Conservation (phyloP, 2,329 filamentous ascomycete species). For the Colletotrichum godetiae region DNA sequence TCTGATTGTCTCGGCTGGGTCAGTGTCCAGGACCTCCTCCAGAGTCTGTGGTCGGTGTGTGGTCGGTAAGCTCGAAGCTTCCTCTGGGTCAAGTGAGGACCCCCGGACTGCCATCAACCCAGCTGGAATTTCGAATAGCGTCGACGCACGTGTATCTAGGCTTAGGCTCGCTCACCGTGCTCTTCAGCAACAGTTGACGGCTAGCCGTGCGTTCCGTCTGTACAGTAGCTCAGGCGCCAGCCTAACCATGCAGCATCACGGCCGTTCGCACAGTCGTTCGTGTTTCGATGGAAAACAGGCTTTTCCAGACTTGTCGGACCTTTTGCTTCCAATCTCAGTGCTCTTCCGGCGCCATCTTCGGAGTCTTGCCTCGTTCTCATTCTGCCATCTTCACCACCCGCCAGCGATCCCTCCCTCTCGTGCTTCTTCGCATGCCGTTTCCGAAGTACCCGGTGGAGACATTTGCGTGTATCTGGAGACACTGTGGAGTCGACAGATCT, state of each 20-base stretch:
- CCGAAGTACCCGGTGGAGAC: slow-evolving; percentile 28
- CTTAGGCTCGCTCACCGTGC: background rate
- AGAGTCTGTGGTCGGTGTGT: slow-evolving; percentile 12
- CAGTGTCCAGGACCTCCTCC: background rate
- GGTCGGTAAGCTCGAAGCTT: slow-evolving; percentile 6
- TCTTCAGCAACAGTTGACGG: slow-evolving; percentile 13
- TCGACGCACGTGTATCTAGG: background rate
- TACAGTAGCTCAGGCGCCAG: slow-evolving; percentile 3
- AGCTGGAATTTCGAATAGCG: slow-evolving; percentile 7
- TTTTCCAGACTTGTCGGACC: slow-evolving; percentile 28
- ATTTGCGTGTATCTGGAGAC: slow-evolving; percentile 27
- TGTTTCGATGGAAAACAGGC: slow-evolving; percentile 30
- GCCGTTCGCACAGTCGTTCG: slow-evolving; percentile 21
- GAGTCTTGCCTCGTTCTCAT: slow-evolving; percentile 19
- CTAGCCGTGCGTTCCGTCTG: slow-evolving; percentile 32
- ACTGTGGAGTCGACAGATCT: slow-evolving; percentile 29
- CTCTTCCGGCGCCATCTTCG: slow-evolving; percentile 20
- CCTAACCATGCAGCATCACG: slow-evolving; percentile 19
- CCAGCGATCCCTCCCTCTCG: slow-evolving; percentile 4
- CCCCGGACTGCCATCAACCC: background rate
- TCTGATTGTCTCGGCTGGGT: background rate
- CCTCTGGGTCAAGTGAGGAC: background rate
- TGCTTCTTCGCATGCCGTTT: slow-evolving; percentile 16
- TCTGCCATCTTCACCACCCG: slow-evolving; percentile 31
- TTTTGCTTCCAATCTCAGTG: slow-evolving; percentile 28